Percentiles rank a stretch among this genome's conserved stretches.
These are phyloP conservation scores for Paxillus involutus DNA, from an alignment of 768 basidiomycete species.

Conservation along the genomic window DNA sequence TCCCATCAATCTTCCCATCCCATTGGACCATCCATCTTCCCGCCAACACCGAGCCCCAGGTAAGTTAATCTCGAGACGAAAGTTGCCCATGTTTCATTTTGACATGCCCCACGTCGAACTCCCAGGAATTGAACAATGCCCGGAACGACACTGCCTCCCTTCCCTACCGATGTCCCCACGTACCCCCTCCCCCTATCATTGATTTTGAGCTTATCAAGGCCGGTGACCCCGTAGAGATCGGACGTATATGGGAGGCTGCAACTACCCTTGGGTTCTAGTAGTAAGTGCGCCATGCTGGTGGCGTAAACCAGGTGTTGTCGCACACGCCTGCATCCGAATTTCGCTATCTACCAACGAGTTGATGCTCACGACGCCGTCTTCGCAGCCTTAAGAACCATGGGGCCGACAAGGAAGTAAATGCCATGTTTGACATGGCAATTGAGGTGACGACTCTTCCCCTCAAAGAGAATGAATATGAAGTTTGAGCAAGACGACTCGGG, in stretches of 20 bases:
- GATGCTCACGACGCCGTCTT: not conserved
- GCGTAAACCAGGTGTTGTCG: not conserved
- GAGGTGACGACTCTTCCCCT: conserved; percentile 39
- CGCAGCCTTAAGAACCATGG: conserved; percentile 45
- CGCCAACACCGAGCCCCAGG: no score
- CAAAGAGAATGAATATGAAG: conserved; percentile 41
- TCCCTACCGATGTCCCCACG: no score
- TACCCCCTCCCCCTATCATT: no score
- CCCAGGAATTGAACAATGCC: conserved; percentile 18
- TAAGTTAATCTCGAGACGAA: no score
- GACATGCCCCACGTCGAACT: not conserved
- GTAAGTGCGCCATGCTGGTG: conserved; percentile 30
- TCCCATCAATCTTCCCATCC: not conserved
- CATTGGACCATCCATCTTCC: not conserved
- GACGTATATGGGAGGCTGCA: conserved; percentile 48
- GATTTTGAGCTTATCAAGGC: conserved; percentile 38
- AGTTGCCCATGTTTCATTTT: no score
- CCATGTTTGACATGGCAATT: conserved; percentile 44
- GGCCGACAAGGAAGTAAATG: conserved; percentile 32
- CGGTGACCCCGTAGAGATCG: conserved; percentile 37
- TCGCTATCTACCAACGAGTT: not conserved
- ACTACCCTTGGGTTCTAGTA: conserved; percentile 55
- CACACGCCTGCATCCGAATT: not conserved
- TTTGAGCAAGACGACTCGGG: conserved; percentile 45
- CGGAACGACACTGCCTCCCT: no score